Base-by-base conservation (phyloP, 345 rosid genomes). In the Litchi chinensis region DNA sequence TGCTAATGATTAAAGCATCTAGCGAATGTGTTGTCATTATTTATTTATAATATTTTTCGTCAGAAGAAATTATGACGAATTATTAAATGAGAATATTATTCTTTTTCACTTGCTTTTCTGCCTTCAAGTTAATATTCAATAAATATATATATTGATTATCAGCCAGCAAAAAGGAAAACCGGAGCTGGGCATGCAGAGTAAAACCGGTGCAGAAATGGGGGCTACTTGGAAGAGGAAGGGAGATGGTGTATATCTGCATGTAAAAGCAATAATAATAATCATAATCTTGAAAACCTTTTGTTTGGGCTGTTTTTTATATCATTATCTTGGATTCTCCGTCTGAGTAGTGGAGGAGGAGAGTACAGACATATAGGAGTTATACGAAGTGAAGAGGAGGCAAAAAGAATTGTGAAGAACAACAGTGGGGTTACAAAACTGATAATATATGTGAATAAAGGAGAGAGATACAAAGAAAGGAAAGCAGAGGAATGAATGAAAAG, bases 261-360 rank as follows among this genome's bases (percentile, higher is more conserved):
- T 76, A 82, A 81, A 32, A 32, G 37, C 37, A 32, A 83, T 74
- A 77, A 15, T 65, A 71, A 63, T 70, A 66, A 39, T 15, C 32
- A 75, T 28, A 10, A 46, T 46, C 64, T 26, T 65, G 64, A 81
- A 78, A 81, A 70, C 73, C 83, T 83, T 84, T 77, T 79, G 83
- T 80, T 83, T 83, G 88, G 87, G 81, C 80, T 79, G 73, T 64
- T 28, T 54, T 52, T 74, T 71, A 64, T 48, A 26, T 60, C 44
- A 83, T 70, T 73, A 70, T 87, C 79, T 82, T 78, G 86, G 90
- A 88, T 88, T 88, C 90, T 82, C 77, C 63, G 1, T 62, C 19
- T 28, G 8, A 11, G 8, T 71, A 77, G 66, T 73, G 65, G 78
- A 60, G 21, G 54, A 24, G 65, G 46, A 50, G 54, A 76, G 74